A percentile compares a stretch with the other conserved stretches of the same genome.
Evolutionary conservation across 768 basidiomycete genomes (phyloP).

Genomic region (Russula emetica): DNA sequence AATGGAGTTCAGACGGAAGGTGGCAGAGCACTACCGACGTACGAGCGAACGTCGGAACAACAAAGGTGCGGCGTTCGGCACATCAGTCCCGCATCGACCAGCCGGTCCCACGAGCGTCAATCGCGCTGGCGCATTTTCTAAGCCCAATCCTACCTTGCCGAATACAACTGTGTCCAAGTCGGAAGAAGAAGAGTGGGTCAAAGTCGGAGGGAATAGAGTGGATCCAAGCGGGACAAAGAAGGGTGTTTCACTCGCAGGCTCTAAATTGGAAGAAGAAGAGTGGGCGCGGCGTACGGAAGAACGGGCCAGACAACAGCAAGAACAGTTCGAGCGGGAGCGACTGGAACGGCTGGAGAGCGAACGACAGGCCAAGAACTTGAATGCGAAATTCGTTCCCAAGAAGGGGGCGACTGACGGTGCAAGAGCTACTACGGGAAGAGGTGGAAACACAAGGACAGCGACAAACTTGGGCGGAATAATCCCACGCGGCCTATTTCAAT

Average conservation of each 20-base stretch:
- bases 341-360: conserved; percentile 48
- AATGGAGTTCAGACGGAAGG: conserved; percentile 28
- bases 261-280: conserved; percentile 42
- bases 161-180: too few species aligned
- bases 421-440: conserved; percentile 59
- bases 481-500: too few species aligned
- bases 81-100: conserved; percentile 29
- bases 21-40: conserved; percentile 18
- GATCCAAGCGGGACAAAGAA: too few species aligned
- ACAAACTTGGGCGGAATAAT: too few species aligned
- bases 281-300: conserved; percentile 63
- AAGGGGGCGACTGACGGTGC: conserved; percentile 52
- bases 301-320: conserved; percentile 59
- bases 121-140: conserved; percentile 4
- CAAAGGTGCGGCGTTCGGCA: conserved; percentile 20
- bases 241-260: too few species aligned
- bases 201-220: too few species aligned
- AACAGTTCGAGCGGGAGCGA: conserved; percentile 64
- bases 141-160: too few species aligned
- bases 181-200: too few species aligned
- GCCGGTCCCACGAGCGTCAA: too few species aligned
- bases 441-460: conserved; percentile 45
- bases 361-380: conserved; percentile 37
- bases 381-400: conserved; percentile 47
- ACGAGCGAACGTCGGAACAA: conserved; percentile 31